phyloP scores from a whole-genome alignment of 2,329 filamentous ascomycete genomes.

The Cytospora chrysosperma region DNA sequence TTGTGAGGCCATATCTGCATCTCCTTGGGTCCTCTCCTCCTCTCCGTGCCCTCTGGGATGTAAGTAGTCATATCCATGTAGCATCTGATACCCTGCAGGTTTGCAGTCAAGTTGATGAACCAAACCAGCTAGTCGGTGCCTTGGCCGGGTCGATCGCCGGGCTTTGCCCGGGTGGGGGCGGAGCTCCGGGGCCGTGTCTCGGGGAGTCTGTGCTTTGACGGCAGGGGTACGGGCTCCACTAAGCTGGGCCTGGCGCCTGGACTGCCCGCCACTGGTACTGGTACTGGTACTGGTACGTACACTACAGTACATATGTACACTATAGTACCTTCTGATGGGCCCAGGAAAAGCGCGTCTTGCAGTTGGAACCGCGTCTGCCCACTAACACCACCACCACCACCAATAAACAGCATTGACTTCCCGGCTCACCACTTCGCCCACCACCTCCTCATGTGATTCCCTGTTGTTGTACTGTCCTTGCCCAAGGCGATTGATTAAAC shows the following conservation, averaged over 20 bases:
- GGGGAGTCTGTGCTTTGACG: not conserved
- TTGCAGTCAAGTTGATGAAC: not conserved
- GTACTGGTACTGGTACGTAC: not conserved
- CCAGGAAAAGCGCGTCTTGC: constrained; percentile 3
- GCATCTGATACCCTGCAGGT: too few relatives aligned
- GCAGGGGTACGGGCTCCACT: not conserved
- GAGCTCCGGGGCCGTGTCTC: not conserved
- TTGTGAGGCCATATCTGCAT: not conserved
- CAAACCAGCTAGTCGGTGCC: not conserved
- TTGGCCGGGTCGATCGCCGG: not conserved
- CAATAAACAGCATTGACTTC: not conserved
- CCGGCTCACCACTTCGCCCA: not conserved
- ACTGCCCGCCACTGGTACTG: not conserved
- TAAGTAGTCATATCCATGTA: too few relatives aligned
- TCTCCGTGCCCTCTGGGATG: not conserved
- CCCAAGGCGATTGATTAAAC: constrained; percentile 3
- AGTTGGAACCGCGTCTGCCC: constrained; percentile 1
- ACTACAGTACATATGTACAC: too few relatives aligned
- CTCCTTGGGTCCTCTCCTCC: not conserved
- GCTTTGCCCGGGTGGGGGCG: not conserved
- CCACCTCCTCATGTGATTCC: not conserved
- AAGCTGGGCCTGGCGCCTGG: not conserved
- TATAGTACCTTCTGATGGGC: not conserved
- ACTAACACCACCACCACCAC: constrained; percentile 1
- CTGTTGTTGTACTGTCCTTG: not conserved